A percentile compares a stretch with the other conserved stretches of the same genome.
These are phyloP conservation scores for Nepenthes mirabilis DNA, from an alignment of 148 eudicot genomes.

Conservation along the genomic window DNA sequence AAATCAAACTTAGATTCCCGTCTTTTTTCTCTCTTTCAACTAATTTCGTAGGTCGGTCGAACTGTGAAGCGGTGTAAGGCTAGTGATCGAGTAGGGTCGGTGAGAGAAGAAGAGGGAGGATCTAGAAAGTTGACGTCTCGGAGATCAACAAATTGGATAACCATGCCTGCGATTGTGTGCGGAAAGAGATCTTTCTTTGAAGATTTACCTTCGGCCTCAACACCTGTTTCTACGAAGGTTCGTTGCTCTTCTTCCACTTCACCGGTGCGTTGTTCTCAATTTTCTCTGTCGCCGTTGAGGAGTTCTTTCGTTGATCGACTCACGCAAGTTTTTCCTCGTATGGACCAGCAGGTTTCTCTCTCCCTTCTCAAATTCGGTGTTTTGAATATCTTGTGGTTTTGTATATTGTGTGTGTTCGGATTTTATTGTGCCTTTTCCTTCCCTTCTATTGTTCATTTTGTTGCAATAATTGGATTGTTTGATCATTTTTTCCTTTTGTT, in stretches of 20 bases:
- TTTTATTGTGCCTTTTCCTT: too few species aligned
- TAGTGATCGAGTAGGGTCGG: too few species aligned
- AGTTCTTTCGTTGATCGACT: constrained; percentile 24
- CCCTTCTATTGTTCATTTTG: too few species aligned
- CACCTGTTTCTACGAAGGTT: constrained; percentile 38
- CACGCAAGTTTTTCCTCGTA: constrained; percentile 27
- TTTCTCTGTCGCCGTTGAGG: constrained; percentile 13
- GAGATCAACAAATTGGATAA: neutral
- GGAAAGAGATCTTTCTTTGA: constrained; percentile 75
- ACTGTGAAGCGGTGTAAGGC: too few species aligned
- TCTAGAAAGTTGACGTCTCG: neutral
- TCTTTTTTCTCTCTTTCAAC: too few species aligned
- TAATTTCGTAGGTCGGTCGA: too few species aligned
- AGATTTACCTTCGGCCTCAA: constrained; percentile 27
- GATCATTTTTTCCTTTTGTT: too few species aligned
- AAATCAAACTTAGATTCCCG: too few species aligned
- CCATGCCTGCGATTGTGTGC: constrained; percentile 56
- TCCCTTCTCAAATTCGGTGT: neutral
- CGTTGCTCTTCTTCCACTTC: constrained; percentile 43
- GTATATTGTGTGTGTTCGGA: neutral
- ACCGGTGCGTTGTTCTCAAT: constrained; percentile 32
- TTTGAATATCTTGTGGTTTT: neutral
- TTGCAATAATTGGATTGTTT: too few species aligned
- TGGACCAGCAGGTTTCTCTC: constrained; percentile 33
- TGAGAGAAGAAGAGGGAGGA: too few species aligned